Evolutionary conservation across 2,329 filamentous ascomycete genomes (phyloP), one percentile per base, ranked within the genome.

Genomic region (Amauroascus verrucosus): DNA sequence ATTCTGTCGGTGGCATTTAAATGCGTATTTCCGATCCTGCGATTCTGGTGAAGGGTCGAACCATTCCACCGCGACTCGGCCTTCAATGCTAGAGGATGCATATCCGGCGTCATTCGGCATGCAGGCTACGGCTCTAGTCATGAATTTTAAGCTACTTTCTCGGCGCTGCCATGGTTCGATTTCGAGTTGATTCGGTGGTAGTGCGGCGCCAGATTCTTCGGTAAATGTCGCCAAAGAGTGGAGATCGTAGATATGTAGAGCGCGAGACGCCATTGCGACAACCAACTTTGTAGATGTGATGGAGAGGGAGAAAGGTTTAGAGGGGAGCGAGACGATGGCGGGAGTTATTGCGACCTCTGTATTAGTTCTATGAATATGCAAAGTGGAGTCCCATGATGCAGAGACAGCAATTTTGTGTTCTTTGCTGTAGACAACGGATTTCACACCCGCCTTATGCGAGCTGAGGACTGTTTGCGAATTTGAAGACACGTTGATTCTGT

Each of bases 21-120:
- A 98, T 13, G 93, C 93, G 68, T 97, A 98, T 70, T 96, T 97
- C 60, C 90, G 81, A 37, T 86, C 85, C 72, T 97, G 90, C 3
- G 86, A 90, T 68, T 91, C 86, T 40, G 82, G 76, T 4, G 83
- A 87, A 14, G 93, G 87, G 65, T 97, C 93, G 67, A 98, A 97
- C 88, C 90, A 97, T 70, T 98, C 93, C 0, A 98, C 93, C 0
- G 90, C 91, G 1, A 98, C 89, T 62, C 93, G 83, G 3, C 93
- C 93, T 67, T 98, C 93, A 63, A 98, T 98, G 63, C 84, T 90
- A 55, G 82, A 88, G 1, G 86, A 91, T 8, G 91, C 90, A 67
- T 97, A 98, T 4, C 93, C 93, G 9, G 85, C 86, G 60, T 96
- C 93, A 63, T 93, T 90, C 13, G 93, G 91, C 93, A 98, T 97